Evolutionary conservation across 352 stramenopile species (phyloP).

Genomic region (Phytopythium sindhum): DNA sequence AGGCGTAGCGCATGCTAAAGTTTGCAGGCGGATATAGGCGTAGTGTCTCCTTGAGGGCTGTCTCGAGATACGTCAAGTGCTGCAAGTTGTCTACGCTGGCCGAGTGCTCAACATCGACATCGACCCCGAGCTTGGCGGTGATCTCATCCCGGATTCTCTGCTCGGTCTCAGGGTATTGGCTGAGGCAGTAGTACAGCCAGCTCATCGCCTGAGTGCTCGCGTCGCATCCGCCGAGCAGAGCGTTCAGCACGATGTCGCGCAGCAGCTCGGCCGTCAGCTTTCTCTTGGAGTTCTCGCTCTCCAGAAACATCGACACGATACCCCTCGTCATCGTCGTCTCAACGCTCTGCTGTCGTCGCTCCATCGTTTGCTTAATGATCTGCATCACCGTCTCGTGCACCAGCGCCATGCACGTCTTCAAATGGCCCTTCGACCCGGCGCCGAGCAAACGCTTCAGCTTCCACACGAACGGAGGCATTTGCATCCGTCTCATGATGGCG

Average conservation of each 20-base stretch:
- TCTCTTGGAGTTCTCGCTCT: constrained; percentile 17
- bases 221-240: constrained; percentile 65
- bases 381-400: constrained; percentile 16
- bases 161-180: constrained; percentile 42
- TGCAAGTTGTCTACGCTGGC: neutral
- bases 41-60: constrained; percentile 7
- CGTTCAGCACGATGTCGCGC: constrained; percentile 67
- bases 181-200: constrained; percentile 65
- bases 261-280: constrained; percentile 23
- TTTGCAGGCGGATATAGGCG: constrained; percentile 16
- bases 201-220: constrained; percentile 58
- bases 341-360: constrained; percentile 1
- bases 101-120: constrained; percentile 7
- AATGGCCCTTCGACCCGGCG: constrained; percentile 24
- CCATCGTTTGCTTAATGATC: constrained; percentile 17
- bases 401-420: constrained; percentile 18
- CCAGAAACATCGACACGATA: constrained; percentile 14
- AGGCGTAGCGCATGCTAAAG: constrained; percentile 23
- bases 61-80: constrained; percentile 6
- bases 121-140: neutral
- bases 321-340: too few relatives aligned
- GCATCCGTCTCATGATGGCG: constrained; percentile 10
- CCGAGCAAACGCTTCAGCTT: constrained; percentile 28
- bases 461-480: constrained; percentile 19
- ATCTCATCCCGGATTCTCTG: constrained; percentile 30